Evolutionary conservation across 2,329 filamentous ascomycete genomes (phyloP).

Genomic region (Colletotrichum tamarilloi): DNA sequence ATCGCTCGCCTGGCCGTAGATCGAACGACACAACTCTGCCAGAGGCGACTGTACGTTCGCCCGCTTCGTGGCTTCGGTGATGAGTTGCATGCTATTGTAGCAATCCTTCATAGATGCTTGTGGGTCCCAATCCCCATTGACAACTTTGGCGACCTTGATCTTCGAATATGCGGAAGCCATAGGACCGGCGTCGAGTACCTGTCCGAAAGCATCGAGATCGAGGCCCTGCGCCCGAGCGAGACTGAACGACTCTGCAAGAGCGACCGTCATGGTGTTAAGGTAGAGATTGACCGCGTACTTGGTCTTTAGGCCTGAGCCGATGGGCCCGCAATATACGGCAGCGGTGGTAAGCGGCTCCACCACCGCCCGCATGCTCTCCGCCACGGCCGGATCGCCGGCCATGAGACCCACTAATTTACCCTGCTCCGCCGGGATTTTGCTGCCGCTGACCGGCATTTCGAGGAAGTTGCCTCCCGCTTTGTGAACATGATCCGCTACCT

Average conservation of each 20-base stretch:
- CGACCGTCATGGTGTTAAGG: constrained; percentile 44
- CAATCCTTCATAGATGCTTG: constrained; percentile 46
- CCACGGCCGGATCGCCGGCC: constrained; percentile 42
- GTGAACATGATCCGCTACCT: constrained; percentile 38
- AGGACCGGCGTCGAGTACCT: constrained; percentile 44
- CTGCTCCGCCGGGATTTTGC: constrained; percentile 46
- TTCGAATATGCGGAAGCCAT: constrained; percentile 45
- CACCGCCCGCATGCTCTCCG: constrained; percentile 39
- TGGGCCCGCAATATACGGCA: constrained; percentile 47
- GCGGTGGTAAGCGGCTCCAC: constrained; percentile 42
- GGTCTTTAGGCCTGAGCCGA: constrained; percentile 44
- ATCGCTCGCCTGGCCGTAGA: constrained; percentile 42
- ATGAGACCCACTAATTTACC: constrained; percentile 48
- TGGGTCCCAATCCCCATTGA: constrained; percentile 43
- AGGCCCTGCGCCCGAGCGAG: constrained; percentile 46
- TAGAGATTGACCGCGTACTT: constrained; percentile 47
- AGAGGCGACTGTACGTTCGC: constrained; percentile 38
- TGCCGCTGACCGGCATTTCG: constrained; percentile 50
- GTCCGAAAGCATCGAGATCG: constrained; percentile 42
- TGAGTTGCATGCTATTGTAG: constrained; percentile 44
- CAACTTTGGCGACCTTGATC: constrained; percentile 44
- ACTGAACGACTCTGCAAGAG: constrained; percentile 46
- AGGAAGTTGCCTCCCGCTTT: constrained; percentile 43
- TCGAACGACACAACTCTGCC: constrained; percentile 36
- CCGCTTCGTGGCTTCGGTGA: constrained; percentile 39